Evolutionary conservation across 2,329 filamentous ascomycete genomes (phyloP).

Genomic region (Neonectria neomacrospora): DNA sequence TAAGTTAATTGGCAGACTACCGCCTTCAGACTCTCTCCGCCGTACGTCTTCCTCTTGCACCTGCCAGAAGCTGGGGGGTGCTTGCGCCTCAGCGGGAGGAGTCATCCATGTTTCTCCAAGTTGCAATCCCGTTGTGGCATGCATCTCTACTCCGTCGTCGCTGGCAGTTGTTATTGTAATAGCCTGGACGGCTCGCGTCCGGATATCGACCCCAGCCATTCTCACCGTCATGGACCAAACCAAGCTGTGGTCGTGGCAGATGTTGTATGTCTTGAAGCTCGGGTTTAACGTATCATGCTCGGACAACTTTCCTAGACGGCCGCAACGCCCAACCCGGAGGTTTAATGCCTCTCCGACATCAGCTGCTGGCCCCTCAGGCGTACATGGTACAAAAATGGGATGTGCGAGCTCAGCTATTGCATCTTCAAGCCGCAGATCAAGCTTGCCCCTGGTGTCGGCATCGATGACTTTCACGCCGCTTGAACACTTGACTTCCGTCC

Average conservation of each 20-base stretch:
- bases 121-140: neutral
- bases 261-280: conserved; percentile 42
- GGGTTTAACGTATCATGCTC: conserved; percentile 21
- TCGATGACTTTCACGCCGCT: conserved; percentile 7
- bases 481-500: conserved; percentile 22
- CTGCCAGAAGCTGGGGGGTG: neutral
- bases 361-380: neutral
- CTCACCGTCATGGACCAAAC: conserved; percentile 29
- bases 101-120: neutral
- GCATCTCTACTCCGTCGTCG: neutral
- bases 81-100: neutral
- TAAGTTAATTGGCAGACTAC: neutral
- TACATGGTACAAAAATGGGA: conserved; percentile 19
- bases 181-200: neutral
- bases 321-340: conserved; percentile 9
- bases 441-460: neutral
- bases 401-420: neutral
- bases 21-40: neutral
- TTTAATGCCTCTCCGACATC: conserved; percentile 25
- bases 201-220: neutral
- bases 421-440: conserved; percentile 6
- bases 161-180: conserved; percentile 15
- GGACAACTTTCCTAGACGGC: neutral
- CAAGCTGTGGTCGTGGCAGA: conserved; percentile 37
- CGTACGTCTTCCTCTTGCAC: neutral